Percentiles rank a stretch among this genome's conserved stretches.
These are phyloP conservation scores for Penicillium psychrosexuale DNA, from an alignment of 2,329 filamentous ascomycete species.

Conservation along the genomic window DNA sequence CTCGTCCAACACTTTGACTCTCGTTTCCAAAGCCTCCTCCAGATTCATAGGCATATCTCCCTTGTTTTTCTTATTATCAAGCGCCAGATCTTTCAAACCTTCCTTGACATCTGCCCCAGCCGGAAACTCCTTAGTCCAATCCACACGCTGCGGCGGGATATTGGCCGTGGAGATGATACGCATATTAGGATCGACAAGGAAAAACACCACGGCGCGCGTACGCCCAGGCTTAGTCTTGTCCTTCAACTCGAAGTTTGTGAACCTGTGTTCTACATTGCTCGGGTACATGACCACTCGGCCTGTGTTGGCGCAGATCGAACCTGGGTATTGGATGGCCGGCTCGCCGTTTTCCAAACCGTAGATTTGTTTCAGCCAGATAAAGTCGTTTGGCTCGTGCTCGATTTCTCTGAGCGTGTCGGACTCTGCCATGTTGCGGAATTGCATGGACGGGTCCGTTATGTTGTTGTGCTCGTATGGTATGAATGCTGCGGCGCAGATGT, in stretches of 20 bases:
- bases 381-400: conserved; percentile 29
- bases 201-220: conserved; percentile 55
- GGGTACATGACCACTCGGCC: conserved; percentile 29
- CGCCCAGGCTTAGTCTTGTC: conserved; percentile 54
- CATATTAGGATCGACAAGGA: conserved; percentile 57
- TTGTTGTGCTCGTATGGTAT: conserved; percentile 63
- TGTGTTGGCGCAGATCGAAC: conserved; percentile 15
- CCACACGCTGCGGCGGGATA: conserved; percentile 51
- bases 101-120: conserved; percentile 16
- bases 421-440: conserved; percentile 49
- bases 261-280: conserved; percentile 50
- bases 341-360: conserved; percentile 28
- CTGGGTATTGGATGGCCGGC: conserved; percentile 25
- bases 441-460: conserved; percentile 52
- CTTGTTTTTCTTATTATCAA: conserved; percentile 22
- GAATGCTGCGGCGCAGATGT: conserved; percentile 61
- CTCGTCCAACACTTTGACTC: conserved; percentile 26
- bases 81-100: conserved; percentile 18
- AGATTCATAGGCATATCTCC: conserved; percentile 33
- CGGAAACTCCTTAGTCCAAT: conserved; percentile 42
- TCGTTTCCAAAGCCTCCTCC: conserved; percentile 39
- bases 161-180: conserved; percentile 55
- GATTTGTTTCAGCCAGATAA: conserved; percentile 31
- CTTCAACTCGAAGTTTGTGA: conserved; percentile 49
- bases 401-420: conserved; percentile 31